Conservation (phyloP, 164 flowering plant genomes). For the Liquidambar formosana region DNA sequence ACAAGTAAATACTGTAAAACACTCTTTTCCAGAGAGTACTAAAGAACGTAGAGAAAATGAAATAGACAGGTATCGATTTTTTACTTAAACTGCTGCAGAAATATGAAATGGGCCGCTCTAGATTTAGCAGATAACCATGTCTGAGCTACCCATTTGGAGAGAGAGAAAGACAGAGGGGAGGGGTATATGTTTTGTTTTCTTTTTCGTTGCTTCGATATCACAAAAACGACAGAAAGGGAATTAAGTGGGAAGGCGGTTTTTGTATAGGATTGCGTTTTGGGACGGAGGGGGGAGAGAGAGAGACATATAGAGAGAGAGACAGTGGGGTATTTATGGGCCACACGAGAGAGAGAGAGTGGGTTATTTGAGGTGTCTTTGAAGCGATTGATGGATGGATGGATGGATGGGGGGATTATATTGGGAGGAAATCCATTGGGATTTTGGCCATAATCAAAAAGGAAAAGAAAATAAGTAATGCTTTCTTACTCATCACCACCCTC, state of each 20-base stretch:
- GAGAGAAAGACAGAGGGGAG: slow-evolving; percentile 13
- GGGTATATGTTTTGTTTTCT: background rate
- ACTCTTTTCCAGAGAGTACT: slow-evolving; percentile 3
- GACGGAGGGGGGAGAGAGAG: background rate
- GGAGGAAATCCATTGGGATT: background rate
- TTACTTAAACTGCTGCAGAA: slow-evolving; percentile 9
- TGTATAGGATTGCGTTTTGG: background rate
- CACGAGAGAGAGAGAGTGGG: too few relatives aligned
- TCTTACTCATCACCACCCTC: slow-evolving; percentile 30
- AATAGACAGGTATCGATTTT: background rate
- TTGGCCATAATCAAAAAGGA: slow-evolving; percentile 10
- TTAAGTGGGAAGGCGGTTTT: slow-evolving; percentile 29
- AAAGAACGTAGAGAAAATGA: slow-evolving; percentile 10
- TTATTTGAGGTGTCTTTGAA: too few relatives aligned
- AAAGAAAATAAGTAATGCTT: slow-evolving; percentile 30
- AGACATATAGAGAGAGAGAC: background rate
- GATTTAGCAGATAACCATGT: slow-evolving; percentile 22
- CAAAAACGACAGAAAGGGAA: slow-evolving; percentile 24
- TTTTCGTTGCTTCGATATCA: slow-evolving; percentile 3
- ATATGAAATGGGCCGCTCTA: slow-evolving; percentile 20
- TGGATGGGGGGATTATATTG: too few relatives aligned
- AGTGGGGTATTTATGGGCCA: too few relatives aligned
- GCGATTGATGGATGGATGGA: too few relatives aligned
- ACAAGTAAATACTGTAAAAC: background rate
- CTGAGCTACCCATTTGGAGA: slow-evolving; percentile 6